Base-by-base conservation (phyloP, 345 rosid genomes). In the Arabidopsis arenosa region DNA sequence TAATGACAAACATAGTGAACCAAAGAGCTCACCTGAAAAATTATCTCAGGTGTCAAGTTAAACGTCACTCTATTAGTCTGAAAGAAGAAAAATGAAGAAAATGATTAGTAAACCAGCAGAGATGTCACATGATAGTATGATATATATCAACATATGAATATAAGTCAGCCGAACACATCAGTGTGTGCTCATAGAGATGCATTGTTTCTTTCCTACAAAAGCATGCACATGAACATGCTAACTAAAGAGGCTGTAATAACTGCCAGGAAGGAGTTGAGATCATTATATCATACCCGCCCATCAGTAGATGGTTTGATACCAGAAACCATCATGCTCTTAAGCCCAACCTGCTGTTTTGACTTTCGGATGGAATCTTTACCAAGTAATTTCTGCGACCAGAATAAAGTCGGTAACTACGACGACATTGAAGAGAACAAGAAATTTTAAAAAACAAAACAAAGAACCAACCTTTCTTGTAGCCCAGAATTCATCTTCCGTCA, bases 61-160 rank as follows among this genome's bases (percentile, higher is more conserved):
- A 88, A 95, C 10, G 94, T 95, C 75, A 92, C 92, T 70, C 85
- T 89, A 87, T 95, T 95, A 33, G 99, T 84, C 98, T 95, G 97
- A 79, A 81, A 74, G 26, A 65, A 66, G 35, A 51, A 12, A 41
- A 4, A 1, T 2, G 39, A 41, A 66, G 17, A 41, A 7, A 35
- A 40, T 66, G 57, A 43, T 78, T 51, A 43, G 13, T 7, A 17
- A 43, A 40, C 9, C 14, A 45, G 39, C 9, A 47, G 61, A 26
- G 67, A 56, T 37, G 23, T 37, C 21, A 63, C 12, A 30, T 44
- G 45, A 53, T 45, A n/a, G 6, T 6, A 45, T n/a, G 15, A 49
- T 6, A 56, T 70, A 63, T 3, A 62, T 35, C 7, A 69, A 18
- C n/a, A 57, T 36, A 35, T 45, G 40, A 26, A 1, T 65, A 21